Evolutionary conservation across 129 eudicot genomes (phyloP), one percentile per base, ranked within the genome.

Genomic region (Heracleum sosnowskyi): DNA sequence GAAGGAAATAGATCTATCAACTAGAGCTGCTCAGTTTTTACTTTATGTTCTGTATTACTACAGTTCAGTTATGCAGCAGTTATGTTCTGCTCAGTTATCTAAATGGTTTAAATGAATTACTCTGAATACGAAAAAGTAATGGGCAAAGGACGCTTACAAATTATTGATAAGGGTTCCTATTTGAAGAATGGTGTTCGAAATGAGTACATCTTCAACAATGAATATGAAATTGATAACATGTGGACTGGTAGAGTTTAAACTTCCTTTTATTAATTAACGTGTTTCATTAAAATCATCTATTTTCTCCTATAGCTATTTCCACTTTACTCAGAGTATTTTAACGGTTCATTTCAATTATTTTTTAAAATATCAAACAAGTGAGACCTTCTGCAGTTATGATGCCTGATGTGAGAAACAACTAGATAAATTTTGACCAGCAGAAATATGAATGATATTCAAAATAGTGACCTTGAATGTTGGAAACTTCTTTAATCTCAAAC

Each of bases 201-300:
- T 76, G 89, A 84, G 2, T 84, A 86, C 45, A 76, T 79, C 66
- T 74, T 78, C 73, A 74, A 78, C 76, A 79, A 74, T 78, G 74
- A 76, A 75, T 86, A 86, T 44, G 80, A 81, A 36, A 80, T 82
- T 76, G 77, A 69, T 53, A 69, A 81, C 77, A 75, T 76, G 64
- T 85, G 92, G 90, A 79, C 82, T 34, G 92, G 96, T 90, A 87
- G 35, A 80, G 22, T 80, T 60, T 47, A 71, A 55, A 33, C 45
- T 57, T 37, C 26, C 35, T 60, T 57, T 60, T 39, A 34, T 66
- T 39, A 4, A 53, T 42, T 28, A 28, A 41, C 12, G 44, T 31
- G 34, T 34, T 39, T 31, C 3, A 31, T 20, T 8, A 7, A 41
- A 22, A 9, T 78, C 4, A 37, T 33, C 9, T 34, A 22, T 64